Conservation (phyloP, 1,284 basidiomycete species). For the Heliocybe sulcata region DNA sequence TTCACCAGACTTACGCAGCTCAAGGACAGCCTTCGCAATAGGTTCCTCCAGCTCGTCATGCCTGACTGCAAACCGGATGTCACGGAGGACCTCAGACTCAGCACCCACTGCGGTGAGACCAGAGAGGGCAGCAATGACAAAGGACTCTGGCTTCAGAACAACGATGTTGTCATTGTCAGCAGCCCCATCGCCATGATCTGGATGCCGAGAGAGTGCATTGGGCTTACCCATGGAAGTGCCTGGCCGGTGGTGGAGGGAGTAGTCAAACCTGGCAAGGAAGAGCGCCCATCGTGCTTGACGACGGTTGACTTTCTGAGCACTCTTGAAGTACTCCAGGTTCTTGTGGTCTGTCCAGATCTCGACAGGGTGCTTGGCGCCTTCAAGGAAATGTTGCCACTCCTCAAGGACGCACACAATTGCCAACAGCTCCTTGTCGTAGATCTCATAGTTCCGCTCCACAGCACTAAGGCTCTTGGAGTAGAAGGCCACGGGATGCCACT, state of each 20-base stretch:
- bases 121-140: neutral
- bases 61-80: no score
- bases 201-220: conserved; percentile 31
- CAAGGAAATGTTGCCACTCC: conserved; percentile 30
- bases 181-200: conserved; percentile 23
- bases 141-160: conserved; percentile 10
- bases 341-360: conserved; percentile 32
- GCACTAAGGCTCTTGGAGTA: conserved; percentile 16
- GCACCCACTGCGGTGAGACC: no score
- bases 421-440: conserved; percentile 28
- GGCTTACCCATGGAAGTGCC: conserved; percentile 24
- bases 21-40: no score
- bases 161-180: conserved; percentile 22
- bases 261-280: conserved; percentile 26
- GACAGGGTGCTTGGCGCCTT: conserved; percentile 19
- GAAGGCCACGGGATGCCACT: conserved; percentile 20
- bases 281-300: conserved; percentile 33
- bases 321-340: conserved; percentile 33
- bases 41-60: no score
- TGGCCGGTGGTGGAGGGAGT: conserved; percentile 28
- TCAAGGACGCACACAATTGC: conserved; percentile 29
- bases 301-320: conserved; percentile 25
- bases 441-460: conserved; percentile 25
- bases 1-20: no score
- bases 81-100: no score